These are phyloP conservation scores for Colletotrichum theobromicola DNA, from an alignment of 2,329 filamentous ascomycete species.

Conservation along the genomic window DNA sequence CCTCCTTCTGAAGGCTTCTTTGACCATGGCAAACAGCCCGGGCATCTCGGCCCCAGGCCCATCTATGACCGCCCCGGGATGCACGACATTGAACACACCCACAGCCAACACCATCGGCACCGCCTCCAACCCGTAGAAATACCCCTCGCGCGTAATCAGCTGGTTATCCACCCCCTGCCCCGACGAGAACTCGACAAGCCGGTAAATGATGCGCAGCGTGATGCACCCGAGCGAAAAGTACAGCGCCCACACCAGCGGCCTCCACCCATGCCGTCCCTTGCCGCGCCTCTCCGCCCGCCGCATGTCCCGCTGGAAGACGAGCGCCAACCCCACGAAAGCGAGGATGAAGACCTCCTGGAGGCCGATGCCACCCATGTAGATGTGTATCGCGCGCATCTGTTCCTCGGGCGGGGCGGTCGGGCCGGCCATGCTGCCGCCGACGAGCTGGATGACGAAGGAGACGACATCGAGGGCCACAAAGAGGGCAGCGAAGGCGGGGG, in stretches of 20 bases:
- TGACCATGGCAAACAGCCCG: neutral
- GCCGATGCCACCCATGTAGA: slow-evolving; percentile 58
- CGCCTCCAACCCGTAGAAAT: slow-evolving; percentile 51
- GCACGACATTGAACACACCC: slow-evolving; percentile 44
- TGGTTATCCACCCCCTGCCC: slow-evolving; percentile 34
- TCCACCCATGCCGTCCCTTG: slow-evolving; percentile 20
- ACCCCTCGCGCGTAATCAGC: slow-evolving; percentile 41
- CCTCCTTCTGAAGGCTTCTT: neutral
- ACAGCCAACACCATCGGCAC: slow-evolving; percentile 48
- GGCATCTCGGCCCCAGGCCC: slow-evolving; percentile 12
- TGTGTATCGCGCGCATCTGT: slow-evolving; percentile 37
- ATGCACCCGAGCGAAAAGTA: slow-evolving; percentile 42
- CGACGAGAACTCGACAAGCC: slow-evolving; percentile 55
- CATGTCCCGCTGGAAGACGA: slow-evolving; percentile 41
- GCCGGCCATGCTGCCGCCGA: slow-evolving; percentile 33
- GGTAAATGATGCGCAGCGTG: slow-evolving; percentile 57
- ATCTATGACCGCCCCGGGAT: slow-evolving; percentile 34
- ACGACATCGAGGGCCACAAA: slow-evolving; percentile 47
- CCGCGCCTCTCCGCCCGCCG: slow-evolving; percentile 12
- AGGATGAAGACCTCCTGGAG: slow-evolving; percentile 57
- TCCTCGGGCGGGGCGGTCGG: slow-evolving; percentile 28
- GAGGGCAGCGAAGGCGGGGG: slow-evolving; percentile 37
- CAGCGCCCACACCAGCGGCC: slow-evolving; percentile 30
- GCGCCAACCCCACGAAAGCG: slow-evolving; percentile 45
- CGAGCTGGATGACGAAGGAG: slow-evolving; percentile 38